phyloP scores from a whole-genome alignment of 2,329 filamentous ascomycete species.

The Penicillium sp. region DNA sequence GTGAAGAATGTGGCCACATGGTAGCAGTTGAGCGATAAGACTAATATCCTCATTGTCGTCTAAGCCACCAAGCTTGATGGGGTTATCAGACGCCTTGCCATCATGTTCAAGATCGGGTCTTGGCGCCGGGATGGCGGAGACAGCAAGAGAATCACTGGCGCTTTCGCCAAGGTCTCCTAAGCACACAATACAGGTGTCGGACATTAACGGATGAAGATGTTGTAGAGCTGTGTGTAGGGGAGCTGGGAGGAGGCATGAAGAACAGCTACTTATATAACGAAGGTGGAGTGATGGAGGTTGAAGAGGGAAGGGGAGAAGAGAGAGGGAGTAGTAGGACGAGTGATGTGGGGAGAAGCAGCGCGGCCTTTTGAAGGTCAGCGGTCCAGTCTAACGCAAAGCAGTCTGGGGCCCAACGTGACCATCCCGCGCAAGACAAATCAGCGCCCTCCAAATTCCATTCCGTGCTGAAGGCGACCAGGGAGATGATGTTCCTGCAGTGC shows the following conservation, averaged over 20 bases:
- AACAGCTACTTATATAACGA: conserved; percentile 32
- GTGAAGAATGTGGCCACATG: conserved; percentile 91
- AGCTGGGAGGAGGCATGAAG: conserved; percentile 46
- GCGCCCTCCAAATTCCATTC: conserved; percentile 16
- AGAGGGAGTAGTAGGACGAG: conserved; percentile 26
- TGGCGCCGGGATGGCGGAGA: conserved; percentile 48
- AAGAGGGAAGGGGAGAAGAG: conserved; percentile 32
- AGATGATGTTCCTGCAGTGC: conserved; percentile 17
- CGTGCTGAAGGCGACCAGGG: conserved; percentile 1
- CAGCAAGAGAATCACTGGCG: conserved; percentile 55
- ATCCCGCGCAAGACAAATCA: conserved; percentile 23
- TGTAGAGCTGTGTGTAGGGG: conserved; percentile 34
- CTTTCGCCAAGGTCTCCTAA: conserved; percentile 69
- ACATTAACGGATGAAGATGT: conserved; percentile 54
- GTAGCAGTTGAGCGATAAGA: conserved; percentile 66
- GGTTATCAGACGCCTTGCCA: conserved; percentile 30
- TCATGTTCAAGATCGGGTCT: conserved; percentile 44
- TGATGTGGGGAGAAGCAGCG: conserved; percentile 37
- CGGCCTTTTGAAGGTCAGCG: conserved; percentile 48
- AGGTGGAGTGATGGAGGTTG: conserved; percentile 24
- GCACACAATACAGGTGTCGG: conserved; percentile 74
- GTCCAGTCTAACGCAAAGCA: conserved; percentile 45
- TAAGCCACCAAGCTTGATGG: conserved; percentile 35
- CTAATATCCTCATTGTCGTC: conserved; percentile 45
- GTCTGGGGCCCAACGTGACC: conserved; percentile 45